A percentile compares a stretch with the other conserved stretches of the same genome.
Evolutionary conservation across 2,329 filamentous ascomycete species (phyloP).

Genomic region (Parafenestella ontariensis): DNA sequence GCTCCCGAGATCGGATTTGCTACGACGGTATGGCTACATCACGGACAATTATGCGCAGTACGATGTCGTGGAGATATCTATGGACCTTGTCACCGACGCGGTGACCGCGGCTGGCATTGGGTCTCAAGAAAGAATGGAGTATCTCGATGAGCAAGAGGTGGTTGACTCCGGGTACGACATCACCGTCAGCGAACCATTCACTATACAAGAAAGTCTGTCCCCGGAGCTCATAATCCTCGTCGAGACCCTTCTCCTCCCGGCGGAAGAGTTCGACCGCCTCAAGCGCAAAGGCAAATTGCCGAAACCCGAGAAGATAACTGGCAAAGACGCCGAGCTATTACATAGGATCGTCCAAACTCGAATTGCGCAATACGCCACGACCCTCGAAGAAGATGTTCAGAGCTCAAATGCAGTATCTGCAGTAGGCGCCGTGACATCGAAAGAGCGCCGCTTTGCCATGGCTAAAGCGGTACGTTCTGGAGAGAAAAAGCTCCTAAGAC

Average conservation of each 20-base stretch:
- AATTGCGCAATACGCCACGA: conserved; percentile 60
- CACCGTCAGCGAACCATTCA: conserved; percentile 39
- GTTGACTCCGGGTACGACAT: conserved; percentile 77
- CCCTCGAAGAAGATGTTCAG: conserved; percentile 60
- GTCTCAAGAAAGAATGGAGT: conserved; percentile 48
- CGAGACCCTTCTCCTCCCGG: conserved; percentile 53
- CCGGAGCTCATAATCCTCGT: conserved; percentile 54
- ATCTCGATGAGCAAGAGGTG: conserved; percentile 69
- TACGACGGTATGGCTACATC: conserved; percentile 88
- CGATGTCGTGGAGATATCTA: conserved; percentile 81
- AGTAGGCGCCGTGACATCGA: conserved; percentile 11
- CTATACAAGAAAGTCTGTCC: conserved; percentile 46
- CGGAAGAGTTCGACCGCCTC: conserved; percentile 51
- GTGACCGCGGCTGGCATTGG: conserved; percentile 17
- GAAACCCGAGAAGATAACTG: conserved; percentile 51
- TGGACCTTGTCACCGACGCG: conserved; percentile 59
- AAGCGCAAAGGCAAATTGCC: conserved; percentile 52
- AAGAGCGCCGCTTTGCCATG: conserved; percentile 56
- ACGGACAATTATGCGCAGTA: conserved; percentile 77
- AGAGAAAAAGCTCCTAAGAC: conserved; percentile 71
- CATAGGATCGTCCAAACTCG: conserved; percentile 49
- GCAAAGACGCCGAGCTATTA: conserved; percentile 50
- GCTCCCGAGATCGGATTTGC: conserved; percentile 79
- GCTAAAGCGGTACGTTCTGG: conserved; percentile 72
- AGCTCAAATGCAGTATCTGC: conserved; percentile 50